These are phyloP conservation scores for Luvunga scandens DNA, from an alignment of 345 rosid genomes.

Conservation along the genomic window DNA sequence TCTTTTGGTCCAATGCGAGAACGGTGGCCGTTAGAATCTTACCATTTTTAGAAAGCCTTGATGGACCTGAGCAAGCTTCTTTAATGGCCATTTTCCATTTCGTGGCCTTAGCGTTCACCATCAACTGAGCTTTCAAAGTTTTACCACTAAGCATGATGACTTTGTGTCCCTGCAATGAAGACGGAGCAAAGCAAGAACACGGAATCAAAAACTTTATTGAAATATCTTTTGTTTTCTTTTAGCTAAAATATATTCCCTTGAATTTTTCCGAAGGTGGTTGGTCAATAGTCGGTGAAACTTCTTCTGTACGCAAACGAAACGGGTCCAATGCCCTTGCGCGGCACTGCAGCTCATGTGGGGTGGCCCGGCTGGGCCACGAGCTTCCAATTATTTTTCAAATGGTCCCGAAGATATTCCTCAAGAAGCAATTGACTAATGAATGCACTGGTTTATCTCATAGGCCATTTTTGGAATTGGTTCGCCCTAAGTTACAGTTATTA, in stretches of 20 bases:
- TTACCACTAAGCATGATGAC: conserved; percentile 10
- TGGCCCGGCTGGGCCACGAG: not conserved
- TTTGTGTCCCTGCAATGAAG: conserved; percentile 19
- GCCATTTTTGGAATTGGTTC: too few species aligned
- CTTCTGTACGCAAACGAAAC: not conserved
- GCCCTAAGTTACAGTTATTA: too few species aligned
- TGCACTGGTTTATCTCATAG: too few species aligned
- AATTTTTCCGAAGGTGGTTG: not conserved
- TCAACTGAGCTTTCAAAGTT: conserved; percentile 18
- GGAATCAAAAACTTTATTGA: not conserved
- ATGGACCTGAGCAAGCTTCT: conserved; percentile 14
- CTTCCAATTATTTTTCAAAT: not conserved
- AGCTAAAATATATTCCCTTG: not conserved
- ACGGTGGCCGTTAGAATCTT: conserved; percentile 25
- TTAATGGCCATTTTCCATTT: conserved; percentile 25
- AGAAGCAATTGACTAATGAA: not conserved
- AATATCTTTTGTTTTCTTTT: not conserved
- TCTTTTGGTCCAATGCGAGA: not conserved
- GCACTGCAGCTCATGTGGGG: conserved; percentile 7
- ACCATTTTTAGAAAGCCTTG: conserved; percentile 21
- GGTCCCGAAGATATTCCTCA: not conserved
- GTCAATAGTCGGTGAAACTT: not conserved
- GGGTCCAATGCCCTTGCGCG: not conserved
- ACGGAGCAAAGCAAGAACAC: conserved; percentile 20
- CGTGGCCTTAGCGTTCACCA: conserved; percentile 17